Base-by-base conservation (phyloP, 805 yeast genomes). In the Vanderwaltozyma tropicalis region DNA sequence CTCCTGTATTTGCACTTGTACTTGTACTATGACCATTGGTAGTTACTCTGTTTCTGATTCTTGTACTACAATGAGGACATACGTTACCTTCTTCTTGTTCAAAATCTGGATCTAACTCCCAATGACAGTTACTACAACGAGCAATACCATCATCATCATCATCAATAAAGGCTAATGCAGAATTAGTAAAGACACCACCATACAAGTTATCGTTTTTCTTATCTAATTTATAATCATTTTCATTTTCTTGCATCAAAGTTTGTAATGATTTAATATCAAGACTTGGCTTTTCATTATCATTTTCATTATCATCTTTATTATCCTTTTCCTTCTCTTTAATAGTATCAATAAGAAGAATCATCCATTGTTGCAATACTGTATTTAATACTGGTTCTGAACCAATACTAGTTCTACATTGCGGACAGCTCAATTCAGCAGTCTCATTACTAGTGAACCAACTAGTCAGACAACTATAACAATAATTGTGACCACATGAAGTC, bases 61-160 rank as follows among this genome's bases (percentile, higher is more conserved):
- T 53, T 40, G 73, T 61, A 4, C 80, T 80, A 56, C 92, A 82
- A 49, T 81, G 80, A 5, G 74, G 66, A 49, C 92, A 82, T n/a
- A 59, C 64, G 3, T 68, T 60, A 1, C 46, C 55, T 25, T 49
- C 55, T 29, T 50, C 55, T 24, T 45, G 48, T 35, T 46, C 40
- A 39, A 47, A 50, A 31, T 49, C 53, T 5, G 47, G 46, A 34
- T 49, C 53, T 7, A 80, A 76, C 49, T 82, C 89, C 89, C 89
- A 82, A 49, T 78, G 86, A 53, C 92, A 82, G 40, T 74, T 71
- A 7, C 81, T 73, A 50, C 92, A 82, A 38, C 89, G 59, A 0
- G 81, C 74, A 9, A 81, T 83, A 2, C 87, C 87, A 49, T 82
- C 89, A 21, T 74, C 73, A 21, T 62, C 63, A 49, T 81, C 89